A percentile compares a stretch with the other conserved stretches of the same genome.
Conservation (phyloP, 2,329 filamentous ascomycete genomes). For the Aspergillus pseudotamarii region DNA sequence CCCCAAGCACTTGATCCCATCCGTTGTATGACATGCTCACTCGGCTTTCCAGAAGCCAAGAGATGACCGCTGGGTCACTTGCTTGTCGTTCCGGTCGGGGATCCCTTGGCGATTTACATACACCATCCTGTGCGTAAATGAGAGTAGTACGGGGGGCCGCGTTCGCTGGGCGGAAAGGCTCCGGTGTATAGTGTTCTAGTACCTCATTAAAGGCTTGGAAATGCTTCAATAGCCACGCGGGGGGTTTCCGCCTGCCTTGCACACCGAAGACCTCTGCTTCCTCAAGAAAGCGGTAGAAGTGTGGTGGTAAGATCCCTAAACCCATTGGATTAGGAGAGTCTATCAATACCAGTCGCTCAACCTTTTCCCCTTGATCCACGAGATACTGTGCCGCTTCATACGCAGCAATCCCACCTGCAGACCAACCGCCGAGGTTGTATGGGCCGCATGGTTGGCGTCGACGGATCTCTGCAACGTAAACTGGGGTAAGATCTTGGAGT, state of each 20-base stretch:
- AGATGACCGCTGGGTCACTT: slow-evolving; percentile 51
- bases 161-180: neutral
- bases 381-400: slow-evolving; percentile 67
- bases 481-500: neutral
- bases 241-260: slow-evolving; percentile 42
- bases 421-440: slow-evolving; percentile 53
- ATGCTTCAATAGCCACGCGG: slow-evolving; percentile 53
- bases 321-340: slow-evolving; percentile 68
- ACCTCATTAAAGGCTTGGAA: slow-evolving; percentile 32
- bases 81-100: slow-evolving; percentile 41
- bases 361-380: slow-evolving; percentile 57
- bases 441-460: neutral
- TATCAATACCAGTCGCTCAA: slow-evolving; percentile 64
- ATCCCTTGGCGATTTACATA: slow-evolving; percentile 19
- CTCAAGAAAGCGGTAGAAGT: slow-evolving; percentile 53
- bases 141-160: neutral
- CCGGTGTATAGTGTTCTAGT: neutral
- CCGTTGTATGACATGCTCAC: slow-evolving; percentile 50
- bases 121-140: slow-evolving; percentile 1
- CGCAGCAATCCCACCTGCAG: slow-evolving; percentile 73
- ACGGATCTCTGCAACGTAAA: neutral
- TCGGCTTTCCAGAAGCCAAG: slow-evolving; percentile 51
- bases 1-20: slow-evolving; percentile 48
- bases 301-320: slow-evolving; percentile 65
- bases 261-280: slow-evolving; percentile 49